phyloP scores from a whole-genome alignment of 768 basidiomycete genomes.

The Boletus subcaerulescens region DNA sequence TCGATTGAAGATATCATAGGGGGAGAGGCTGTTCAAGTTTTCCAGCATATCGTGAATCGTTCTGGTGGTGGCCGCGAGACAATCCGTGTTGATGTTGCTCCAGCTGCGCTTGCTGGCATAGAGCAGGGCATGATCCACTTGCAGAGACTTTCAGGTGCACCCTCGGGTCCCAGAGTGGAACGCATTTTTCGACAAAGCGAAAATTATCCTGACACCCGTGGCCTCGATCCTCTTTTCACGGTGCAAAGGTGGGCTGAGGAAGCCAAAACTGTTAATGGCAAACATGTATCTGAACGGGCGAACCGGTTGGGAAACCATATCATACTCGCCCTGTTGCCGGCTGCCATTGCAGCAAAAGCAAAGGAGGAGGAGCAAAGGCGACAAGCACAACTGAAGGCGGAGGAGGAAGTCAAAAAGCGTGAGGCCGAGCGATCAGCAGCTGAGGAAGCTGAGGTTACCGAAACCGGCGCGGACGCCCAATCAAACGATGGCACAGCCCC shows the following conservation, averaged over 20 bases:
- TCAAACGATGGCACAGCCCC: constrained; percentile 14
- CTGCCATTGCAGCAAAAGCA: constrained; percentile 60
- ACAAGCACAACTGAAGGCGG: constrained; percentile 54
- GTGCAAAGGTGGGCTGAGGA: constrained; percentile 89
- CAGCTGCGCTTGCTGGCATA: constrained; percentile 58
- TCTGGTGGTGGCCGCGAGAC: constrained; percentile 57
- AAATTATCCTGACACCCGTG: constrained; percentile 40
- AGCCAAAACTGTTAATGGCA: constrained; percentile 74
- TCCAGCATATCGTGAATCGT: constrained; percentile 77
- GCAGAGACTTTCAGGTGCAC: constrained; percentile 45
- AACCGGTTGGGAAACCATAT: constrained; percentile 70
- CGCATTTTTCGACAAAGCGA: constrained; percentile 46
- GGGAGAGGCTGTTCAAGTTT: constrained; percentile 74
- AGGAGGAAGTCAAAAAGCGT: constrained; percentile 43
- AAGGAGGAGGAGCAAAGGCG: constrained; percentile 37
- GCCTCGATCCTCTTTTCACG: constrained; percentile 78
- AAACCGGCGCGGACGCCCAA: constrained; percentile 17
- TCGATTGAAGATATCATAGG: constrained; percentile 83
- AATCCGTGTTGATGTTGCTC: constrained; percentile 75
- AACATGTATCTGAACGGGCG: constrained; percentile 65
- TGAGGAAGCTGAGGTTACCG: constrained; percentile 35
- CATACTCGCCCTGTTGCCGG: constrained; percentile 71
- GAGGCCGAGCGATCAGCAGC: constrained; percentile 32
- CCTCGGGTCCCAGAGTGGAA: constrained; percentile 62
- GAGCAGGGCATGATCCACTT: constrained; percentile 51